These are phyloP conservation scores for Turnera subulata DNA, from an alignment of 345 rosid genomes.

Conservation along the genomic window DNA sequence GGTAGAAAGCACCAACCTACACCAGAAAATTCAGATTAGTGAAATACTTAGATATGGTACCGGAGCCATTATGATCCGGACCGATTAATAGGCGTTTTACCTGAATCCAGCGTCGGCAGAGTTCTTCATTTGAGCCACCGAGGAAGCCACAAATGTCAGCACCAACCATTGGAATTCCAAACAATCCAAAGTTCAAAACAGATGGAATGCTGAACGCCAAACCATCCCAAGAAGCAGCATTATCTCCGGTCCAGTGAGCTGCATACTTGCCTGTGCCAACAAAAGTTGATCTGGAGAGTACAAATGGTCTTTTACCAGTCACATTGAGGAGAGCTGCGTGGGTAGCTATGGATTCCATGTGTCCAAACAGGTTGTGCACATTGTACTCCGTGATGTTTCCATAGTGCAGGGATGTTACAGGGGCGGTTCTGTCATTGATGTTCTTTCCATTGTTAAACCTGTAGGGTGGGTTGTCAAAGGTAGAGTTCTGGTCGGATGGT, in stretches of 20 bases:
- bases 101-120: conserved; percentile 78
- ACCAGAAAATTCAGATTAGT: neutral
- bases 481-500: conserved; percentile 26
- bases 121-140: conserved; percentile 53
- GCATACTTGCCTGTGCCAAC: conserved; percentile 69
- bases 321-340: conserved; percentile 44
- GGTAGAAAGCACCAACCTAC: conserved; percentile 81
- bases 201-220: conserved; percentile 56
- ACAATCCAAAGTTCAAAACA: conserved; percentile 59
- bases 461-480: conserved; percentile 71
- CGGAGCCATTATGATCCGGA: too few relatives aligned
- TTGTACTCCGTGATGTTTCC: conserved; percentile 56
- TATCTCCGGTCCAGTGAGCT: conserved; percentile 84
- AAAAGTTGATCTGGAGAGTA: conserved; percentile 69
- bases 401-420: conserved; percentile 50
- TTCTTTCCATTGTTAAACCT: conserved; percentile 49
- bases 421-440: conserved; percentile 36
- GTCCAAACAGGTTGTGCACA: conserved; percentile 66
- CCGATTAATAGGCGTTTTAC: conserved; percentile 25
- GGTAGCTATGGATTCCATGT: conserved; percentile 58
- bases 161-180: conserved; percentile 84
- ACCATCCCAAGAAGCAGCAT: conserved; percentile 63
- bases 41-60: neutral
- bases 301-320: conserved; percentile 58
- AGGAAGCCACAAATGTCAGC: conserved; percentile 75